These are phyloP conservation scores for Jimgerdemannia flammicorona DNA, from an alignment of 192 early-diverging fungal genomes.

Conservation along the genomic window DNA sequence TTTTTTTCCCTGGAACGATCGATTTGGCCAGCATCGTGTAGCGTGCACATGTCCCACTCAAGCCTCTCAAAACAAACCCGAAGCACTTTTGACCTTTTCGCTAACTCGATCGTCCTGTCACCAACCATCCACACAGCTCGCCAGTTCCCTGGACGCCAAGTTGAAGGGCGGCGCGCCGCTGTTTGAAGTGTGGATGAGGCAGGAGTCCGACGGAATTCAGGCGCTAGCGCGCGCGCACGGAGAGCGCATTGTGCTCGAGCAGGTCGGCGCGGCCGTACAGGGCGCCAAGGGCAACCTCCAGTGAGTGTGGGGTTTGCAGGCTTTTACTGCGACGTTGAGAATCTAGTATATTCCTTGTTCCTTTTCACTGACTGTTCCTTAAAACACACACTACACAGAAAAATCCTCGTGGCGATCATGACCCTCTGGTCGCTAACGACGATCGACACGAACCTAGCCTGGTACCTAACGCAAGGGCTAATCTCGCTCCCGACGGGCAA, in stretches of 20 bases:
- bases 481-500: slow-evolving; percentile 45
- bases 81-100: too few species aligned
- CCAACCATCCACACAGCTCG: slow-evolving; percentile 29
- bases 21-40: too few species aligned
- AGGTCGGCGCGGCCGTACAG: slow-evolving; percentile 38
- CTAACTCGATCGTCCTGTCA: slow-evolving; percentile 3
- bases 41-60: too few species aligned
- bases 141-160: slow-evolving; percentile 46
- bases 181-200: slow-evolving; percentile 76
- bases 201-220: slow-evolving; percentile 70
- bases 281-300: slow-evolving; percentile 18
- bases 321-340: too few species aligned
- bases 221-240: slow-evolving; percentile 61
- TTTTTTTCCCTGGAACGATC: neutral
- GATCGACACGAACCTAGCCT: slow-evolving; percentile 52
- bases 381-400: neutral
- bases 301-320: slow-evolving; percentile 19
- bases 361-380: slow-evolving; percentile 3
- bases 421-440: slow-evolving; percentile 48
- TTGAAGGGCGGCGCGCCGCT: slow-evolving; percentile 46
- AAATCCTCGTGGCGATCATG: slow-evolving; percentile 36
- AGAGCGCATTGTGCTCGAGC: slow-evolving; percentile 59
- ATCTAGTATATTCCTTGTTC: slow-evolving; percentile 4
- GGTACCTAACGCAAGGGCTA: slow-evolving; percentile 46
- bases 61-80: too few species aligned